These are phyloP conservation scores for Dianthus caryophyllus DNA, from an alignment of 148 eudicot genomes.

Conservation along the genomic window DNA sequence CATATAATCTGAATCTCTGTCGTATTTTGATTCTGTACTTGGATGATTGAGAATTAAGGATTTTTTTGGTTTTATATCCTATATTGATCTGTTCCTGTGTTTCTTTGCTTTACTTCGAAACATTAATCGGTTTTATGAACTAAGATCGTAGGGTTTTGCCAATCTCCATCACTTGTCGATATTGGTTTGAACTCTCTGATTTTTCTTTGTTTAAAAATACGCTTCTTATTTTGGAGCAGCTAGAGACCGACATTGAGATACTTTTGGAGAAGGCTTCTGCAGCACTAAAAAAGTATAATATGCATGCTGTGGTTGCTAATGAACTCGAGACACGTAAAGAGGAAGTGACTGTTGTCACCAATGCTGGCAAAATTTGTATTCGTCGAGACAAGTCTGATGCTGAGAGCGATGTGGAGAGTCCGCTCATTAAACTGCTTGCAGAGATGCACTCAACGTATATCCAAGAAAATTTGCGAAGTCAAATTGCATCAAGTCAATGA, in stretches of 20 bases:
- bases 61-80: not conserved
- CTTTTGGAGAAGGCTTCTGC: slow-evolving; percentile 75
- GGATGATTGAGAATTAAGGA: not conserved
- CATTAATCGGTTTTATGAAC: no score
- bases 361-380: slow-evolving; percentile 44
- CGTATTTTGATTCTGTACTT: slow-evolving; percentile 3
- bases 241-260: slow-evolving; percentile 77
- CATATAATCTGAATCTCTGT: not conserved
- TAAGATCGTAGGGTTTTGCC: not conserved
- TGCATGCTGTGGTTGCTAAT: slow-evolving; percentile 92
- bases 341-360: slow-evolving; percentile 70
- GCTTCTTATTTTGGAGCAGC: slow-evolving; percentile 34
- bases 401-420: slow-evolving; percentile 63
- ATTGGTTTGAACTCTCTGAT: not conserved
- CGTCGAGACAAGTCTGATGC: slow-evolving; percentile 50
- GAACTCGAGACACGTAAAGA: slow-evolving; percentile 87
- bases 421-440: slow-evolving; percentile 64
- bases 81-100: no score
- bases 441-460: slow-evolving; percentile 63
- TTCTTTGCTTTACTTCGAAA: no score
- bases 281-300: slow-evolving; percentile 74
- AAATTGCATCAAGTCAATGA: slow-evolving; percentile 17
- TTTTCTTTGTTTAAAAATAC: not conserved
- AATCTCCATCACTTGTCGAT: not conserved
- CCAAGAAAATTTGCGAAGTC: slow-evolving; percentile 20